Evolutionary conservation across 2,329 filamentous ascomycete genomes (phyloP), one percentile per base, ranked within the genome.

Genomic region (Hypoxylon sp.): DNA sequence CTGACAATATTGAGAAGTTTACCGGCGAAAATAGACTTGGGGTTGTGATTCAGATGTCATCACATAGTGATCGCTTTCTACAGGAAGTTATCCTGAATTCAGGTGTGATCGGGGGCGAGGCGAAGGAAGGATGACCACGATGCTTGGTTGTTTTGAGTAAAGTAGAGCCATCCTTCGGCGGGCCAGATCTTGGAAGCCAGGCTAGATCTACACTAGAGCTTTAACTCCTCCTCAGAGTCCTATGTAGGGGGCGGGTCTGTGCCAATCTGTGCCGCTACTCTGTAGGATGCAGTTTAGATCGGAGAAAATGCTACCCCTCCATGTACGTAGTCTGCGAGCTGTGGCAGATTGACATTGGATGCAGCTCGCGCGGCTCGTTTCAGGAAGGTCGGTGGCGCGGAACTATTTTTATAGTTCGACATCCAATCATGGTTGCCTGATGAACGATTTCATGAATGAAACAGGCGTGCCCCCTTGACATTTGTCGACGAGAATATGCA

Each of bases 401-500:
- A 40, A 50, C 26, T 64, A 64, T 64, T 60, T 64, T 63, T 60
- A 64, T 60, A 61, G 44, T 14, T 30, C 40, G 45, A 52, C 20
- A 20, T 48, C 51, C 51, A 44, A 60, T 56, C 50, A 36, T 4
- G 16, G 16, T 18, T 16, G 45, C 53, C 26, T 14, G 16, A 32
- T 64, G 38, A 52, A 33, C 48, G 38, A 22, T 50, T 44, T 16
- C 33, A 50, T 36, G 40, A 38, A 32, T 49, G 42, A 58, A 52
- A 58, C 40, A n/a, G 40, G 7, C 16, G 7, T 44, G 28, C 12
- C 50, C 58, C 53, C 58, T 58, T 40, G 33, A 51, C 14, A 42
- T 42, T 30, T 28, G 22, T 24, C 11, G 26, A 36, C 33, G 22
- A 30, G 38, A n/a, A 42, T 16, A 40, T 5, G n/a, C 4, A 38